Percentiles rank a stretch among this genome's conserved stretches.
Conservation (phyloP, 768 basidiomycete species). For the Tricholoma saponaceum region DNA sequence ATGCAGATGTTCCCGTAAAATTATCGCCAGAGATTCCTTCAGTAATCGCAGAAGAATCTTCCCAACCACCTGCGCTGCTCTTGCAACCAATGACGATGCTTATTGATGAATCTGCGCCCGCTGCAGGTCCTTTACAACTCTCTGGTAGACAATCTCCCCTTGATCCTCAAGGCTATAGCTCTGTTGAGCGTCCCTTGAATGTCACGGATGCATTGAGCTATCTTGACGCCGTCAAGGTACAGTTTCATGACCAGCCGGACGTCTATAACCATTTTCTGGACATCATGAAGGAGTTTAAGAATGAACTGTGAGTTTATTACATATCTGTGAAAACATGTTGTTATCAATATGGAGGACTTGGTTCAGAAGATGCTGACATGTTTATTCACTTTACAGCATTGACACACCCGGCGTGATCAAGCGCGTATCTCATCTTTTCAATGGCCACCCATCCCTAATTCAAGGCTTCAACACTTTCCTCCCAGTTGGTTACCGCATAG, state of each 20-base stretch:
- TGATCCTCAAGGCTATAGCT: conserved; percentile 27
- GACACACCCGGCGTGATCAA: conserved; percentile 97
- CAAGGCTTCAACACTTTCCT: conserved; percentile 99
- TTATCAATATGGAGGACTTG: background rate
- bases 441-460: conserved; percentile 85
- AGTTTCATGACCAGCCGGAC: conserved; percentile 90
- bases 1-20: background rate
- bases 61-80: background rate
- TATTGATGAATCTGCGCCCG: conserved; percentile 9
- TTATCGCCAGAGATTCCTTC: background rate
- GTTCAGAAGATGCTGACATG: background rate
- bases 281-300: conserved; percentile 99
- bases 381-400: conserved; percentile 58
- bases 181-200: conserved; percentile 67
- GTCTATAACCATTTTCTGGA: conserved; percentile 94
- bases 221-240: conserved; percentile 87
- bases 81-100: conserved; percentile 10
- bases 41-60: background rate
- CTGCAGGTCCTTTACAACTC: conserved; percentile 9
- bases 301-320: conserved; percentile 61
- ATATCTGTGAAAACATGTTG: background rate
- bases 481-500: conserved; percentile 91
- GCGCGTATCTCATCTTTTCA: conserved; percentile 90
- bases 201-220: conserved; percentile 93
- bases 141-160: conserved; percentile 13